Evolutionary conservation across 2,329 filamentous ascomycete genomes (phyloP).

Genomic region (Colletotrichum brevisporum): DNA sequence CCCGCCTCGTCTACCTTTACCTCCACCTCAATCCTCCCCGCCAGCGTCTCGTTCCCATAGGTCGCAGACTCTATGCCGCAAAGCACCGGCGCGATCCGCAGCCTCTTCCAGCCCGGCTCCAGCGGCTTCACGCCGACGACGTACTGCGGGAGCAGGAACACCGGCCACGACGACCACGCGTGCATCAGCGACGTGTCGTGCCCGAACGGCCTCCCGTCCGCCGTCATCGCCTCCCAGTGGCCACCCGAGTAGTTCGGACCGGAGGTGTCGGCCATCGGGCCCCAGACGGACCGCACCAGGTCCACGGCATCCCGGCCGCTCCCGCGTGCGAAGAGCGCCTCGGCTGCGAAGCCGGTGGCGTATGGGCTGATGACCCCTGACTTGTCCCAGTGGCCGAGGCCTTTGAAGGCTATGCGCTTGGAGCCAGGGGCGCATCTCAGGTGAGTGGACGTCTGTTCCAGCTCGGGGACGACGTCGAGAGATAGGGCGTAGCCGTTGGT

Average conservation of each 20-base stretch:
- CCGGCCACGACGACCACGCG: conserved; percentile 36
- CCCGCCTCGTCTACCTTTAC: background rate
- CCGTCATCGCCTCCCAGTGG: conserved; percentile 35
- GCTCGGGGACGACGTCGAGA: background rate
- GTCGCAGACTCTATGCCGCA: background rate
- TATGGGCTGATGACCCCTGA: conserved; percentile 25
- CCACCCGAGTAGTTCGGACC: conserved; percentile 28
- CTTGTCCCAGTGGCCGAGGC: conserved; percentile 22
- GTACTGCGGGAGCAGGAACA: conserved; percentile 31
- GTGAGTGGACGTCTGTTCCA: background rate
- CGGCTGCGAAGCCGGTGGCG: conserved; percentile 28
- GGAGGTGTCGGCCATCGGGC: conserved; percentile 14
- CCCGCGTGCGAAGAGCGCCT: conserved; percentile 23
- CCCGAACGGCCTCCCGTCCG: conserved; percentile 12
- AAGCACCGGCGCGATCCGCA: conserved; percentile 22
- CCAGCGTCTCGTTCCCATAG: background rate
- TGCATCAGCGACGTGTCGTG: conserved; percentile 32
- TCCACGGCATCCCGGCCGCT: conserved; percentile 17
- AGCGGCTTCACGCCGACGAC: conserved; percentile 21
- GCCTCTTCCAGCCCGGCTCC: conserved; percentile 22
- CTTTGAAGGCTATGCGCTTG: conserved; percentile 5
- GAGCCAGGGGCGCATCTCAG: background rate
- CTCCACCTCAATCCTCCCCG: conserved; percentile 12
- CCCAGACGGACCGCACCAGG: conserved; percentile 23
- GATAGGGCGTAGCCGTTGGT: conserved; percentile 28